These are phyloP conservation scores for Candida sp. DNA, from an alignment of 1,139 yeast species.

Conservation along the genomic window DNA sequence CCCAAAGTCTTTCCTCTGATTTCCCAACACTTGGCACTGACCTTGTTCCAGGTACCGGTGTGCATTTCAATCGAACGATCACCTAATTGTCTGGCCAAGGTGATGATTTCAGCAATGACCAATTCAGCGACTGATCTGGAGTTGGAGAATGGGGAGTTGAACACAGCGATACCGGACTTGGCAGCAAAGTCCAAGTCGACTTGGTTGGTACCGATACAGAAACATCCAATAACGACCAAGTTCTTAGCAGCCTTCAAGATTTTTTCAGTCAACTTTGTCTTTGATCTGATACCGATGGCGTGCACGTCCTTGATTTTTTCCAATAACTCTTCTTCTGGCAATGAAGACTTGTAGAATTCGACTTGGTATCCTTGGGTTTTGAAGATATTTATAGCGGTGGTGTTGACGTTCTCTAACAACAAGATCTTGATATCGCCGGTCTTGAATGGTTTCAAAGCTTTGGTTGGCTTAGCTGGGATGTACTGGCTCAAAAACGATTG, in stretches of 20 bases:
- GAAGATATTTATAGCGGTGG: slow-evolving; percentile 88
- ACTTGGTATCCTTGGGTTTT: slow-evolving; percentile 95
- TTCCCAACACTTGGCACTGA: slow-evolving; percentile 96
- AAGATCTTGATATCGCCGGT: slow-evolving; percentile 93
- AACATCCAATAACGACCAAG: slow-evolving; percentile 93
- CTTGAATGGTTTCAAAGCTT: slow-evolving; percentile 84
- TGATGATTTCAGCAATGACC: slow-evolving; percentile 93
- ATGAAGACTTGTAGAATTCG: slow-evolving; percentile 88
- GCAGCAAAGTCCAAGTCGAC: slow-evolving; percentile 95
- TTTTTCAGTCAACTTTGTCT: slow-evolving; percentile 84
- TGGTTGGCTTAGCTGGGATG: slow-evolving; percentile 53
- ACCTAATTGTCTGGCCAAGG: slow-evolving; percentile 95
- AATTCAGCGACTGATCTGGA: slow-evolving; percentile 99
- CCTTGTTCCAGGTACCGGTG: slow-evolving; percentile 98
- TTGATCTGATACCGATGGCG: slow-evolving; percentile 98
- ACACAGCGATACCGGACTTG: slow-evolving; percentile 91
- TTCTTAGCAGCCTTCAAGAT: slow-evolving; percentile 87
- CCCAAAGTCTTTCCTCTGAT: slow-evolving; percentile 99
- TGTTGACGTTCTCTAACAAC: slow-evolving; percentile 89
- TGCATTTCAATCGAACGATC: slow-evolving; percentile 97
- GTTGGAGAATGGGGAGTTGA: slow-evolving; percentile 98
- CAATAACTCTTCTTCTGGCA: slow-evolving; percentile 92
- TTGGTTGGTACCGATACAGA: slow-evolving; percentile 99
- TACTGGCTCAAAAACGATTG: slow-evolving; percentile 54
- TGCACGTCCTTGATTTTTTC: slow-evolving; percentile 94